Conservation (phyloP, 441 rosid species). For the Corymbia calophylla region DNA sequence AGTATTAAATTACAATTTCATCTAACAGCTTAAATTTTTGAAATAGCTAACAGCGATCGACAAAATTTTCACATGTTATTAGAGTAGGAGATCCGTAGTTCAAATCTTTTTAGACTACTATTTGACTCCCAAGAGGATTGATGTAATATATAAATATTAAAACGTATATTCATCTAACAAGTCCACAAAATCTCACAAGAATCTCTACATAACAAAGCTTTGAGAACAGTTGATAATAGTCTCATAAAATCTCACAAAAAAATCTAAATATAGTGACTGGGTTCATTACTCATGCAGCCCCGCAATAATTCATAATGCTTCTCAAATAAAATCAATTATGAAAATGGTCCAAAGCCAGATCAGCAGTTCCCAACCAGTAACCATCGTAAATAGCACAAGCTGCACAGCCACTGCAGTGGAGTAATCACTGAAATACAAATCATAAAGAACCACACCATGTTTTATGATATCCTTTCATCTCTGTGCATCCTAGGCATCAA, state of each 20-base stretch:
- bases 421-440: background rate
- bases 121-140: too few relatives aligned
- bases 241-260: too few relatives aligned
- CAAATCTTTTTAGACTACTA: too few relatives aligned
- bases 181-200: background rate
- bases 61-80: background rate
- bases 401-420: background rate
- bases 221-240: too few relatives aligned
- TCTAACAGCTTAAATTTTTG: too few relatives aligned
- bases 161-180: too few relatives aligned
- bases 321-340: background rate
- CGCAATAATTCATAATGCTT: background rate
- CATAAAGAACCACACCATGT: background rate
- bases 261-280: background rate
- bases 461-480: background rate
- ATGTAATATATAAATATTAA: background rate
- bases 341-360: background rate
- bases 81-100: too few relatives aligned
- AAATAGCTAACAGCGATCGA: too few relatives aligned
- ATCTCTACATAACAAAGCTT: background rate
- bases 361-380: background rate
- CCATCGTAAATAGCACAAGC: background rate
- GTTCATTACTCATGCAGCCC: background rate
- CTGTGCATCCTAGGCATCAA: background rate
- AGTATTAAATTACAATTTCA: too few relatives aligned